Percentiles rank a stretch among this genome's conserved stretches.
phyloP scores from a whole-genome alignment of 768 basidiomycete species.

The Melanogaster broomeanus region DNA sequence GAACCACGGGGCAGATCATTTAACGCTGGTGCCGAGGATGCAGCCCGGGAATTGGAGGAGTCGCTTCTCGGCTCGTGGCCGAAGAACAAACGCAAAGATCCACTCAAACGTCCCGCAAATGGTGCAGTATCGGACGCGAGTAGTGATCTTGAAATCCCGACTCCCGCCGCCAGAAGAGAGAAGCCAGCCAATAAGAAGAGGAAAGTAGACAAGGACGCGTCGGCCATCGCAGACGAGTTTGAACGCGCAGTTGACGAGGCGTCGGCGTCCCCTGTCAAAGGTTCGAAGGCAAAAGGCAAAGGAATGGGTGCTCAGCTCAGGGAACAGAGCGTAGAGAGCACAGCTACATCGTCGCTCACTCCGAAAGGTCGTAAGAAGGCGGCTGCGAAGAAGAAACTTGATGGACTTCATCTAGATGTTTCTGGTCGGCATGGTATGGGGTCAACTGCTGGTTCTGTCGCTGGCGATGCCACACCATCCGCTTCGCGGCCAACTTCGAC shows the following conservation, averaged over 20 bases:
- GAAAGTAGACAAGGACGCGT: slow-evolving; percentile 50
- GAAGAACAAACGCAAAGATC: slow-evolving; percentile 44
- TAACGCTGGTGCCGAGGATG: slow-evolving; percentile 49
- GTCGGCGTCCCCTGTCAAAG: slow-evolving; percentile 35
- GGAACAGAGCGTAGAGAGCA: slow-evolving; percentile 61
- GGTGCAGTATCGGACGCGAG: slow-evolving; percentile 56
- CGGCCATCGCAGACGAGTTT: slow-evolving; percentile 47
- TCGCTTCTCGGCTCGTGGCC: slow-evolving; percentile 45
- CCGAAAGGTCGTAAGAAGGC: slow-evolving; percentile 60
- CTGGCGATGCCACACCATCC: slow-evolving; percentile 71
- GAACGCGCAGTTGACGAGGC: slow-evolving; percentile 44
- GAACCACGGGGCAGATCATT: slow-evolving; percentile 21
- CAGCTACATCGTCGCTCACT: slow-evolving; percentile 37
- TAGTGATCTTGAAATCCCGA: slow-evolving; percentile 54
- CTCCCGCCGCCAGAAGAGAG: slow-evolving; percentile 33
- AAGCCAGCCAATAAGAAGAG: slow-evolving; percentile 61
- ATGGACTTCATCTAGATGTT: slow-evolving; percentile 51
- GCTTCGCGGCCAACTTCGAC: slow-evolving; percentile 74
- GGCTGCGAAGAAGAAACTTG: slow-evolving; percentile 57
- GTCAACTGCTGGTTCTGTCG: slow-evolving; percentile 49
- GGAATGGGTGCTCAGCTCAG: slow-evolving; percentile 49
- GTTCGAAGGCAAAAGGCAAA: slow-evolving; percentile 50
- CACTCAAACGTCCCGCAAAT: slow-evolving; percentile 51
- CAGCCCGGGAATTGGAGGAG: slow-evolving; percentile 57
- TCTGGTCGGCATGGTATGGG: slow-evolving; percentile 49